Evolutionary conservation across 768 basidiomycete genomes (phyloP), one percentile per base, ranked within the genome.

Genomic region (Gymnopilus junonius): DNA sequence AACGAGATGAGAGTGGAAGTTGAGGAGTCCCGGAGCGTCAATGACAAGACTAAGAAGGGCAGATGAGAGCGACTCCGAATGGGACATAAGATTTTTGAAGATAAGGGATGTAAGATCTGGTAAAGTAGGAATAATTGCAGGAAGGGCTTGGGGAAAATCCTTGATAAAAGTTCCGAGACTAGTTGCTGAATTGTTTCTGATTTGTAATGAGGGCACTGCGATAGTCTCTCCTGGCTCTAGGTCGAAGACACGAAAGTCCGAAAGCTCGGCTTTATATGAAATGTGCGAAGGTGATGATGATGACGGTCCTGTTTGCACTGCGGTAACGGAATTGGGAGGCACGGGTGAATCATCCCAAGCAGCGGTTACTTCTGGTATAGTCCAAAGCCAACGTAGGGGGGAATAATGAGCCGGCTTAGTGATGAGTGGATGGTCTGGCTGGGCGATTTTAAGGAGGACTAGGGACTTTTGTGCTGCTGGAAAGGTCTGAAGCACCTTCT

Each of bases 381-480:
- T 83, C 91, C 91, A 93, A 60, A 90, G 75, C 91, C 91, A 93
- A 27, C 73, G 69, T 14, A 88, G 76, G 7, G 63, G 64, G 6
- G 65, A 69, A 10, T 66, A 61, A 27, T 62, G 55, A 0, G 75
- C 69, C 2, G 70, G 62, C 7, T 67, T 67, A 35, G 62, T 74
- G n/a, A 92, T 74, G 11, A 91, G 71, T 0, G 81, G 80, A 69
- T 93, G 90, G 50, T 86, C 82, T 0, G 91, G 87, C 61, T 85
- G 78, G 3, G 92, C 91, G 10, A 81, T 82, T 51, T 80, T 80
- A 0, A 94, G 80, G 3, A 95, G 75, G 29, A 83, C 79, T 10
- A 94, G 74, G 0, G 93, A 94, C 67, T 85, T 88, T 63, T 85
- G 85, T 1, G 92, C 92, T 3, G 85, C 83, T 12, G 86, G 82